These are phyloP conservation scores for Aspergillus cavernicola DNA, from an alignment of 495 filamentous ascomycete genomes.

Conservation along the genomic window DNA sequence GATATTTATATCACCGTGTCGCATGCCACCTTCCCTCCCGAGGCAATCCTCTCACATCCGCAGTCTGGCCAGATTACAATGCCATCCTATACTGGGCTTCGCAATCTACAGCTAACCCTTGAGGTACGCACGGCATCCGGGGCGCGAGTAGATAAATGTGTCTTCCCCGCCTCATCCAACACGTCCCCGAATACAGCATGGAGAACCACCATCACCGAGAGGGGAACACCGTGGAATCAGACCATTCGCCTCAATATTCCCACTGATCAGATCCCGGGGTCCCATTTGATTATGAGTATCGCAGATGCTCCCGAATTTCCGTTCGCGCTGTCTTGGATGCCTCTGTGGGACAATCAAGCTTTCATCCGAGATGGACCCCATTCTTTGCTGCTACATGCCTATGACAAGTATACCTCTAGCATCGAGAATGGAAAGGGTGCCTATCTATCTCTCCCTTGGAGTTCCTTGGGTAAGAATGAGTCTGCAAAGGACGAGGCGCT, in stretches of 20 bases:
- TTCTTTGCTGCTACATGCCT: constrained; percentile 75
- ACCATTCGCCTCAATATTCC: constrained; percentile 79
- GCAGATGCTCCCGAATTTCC: constrained; percentile 80
- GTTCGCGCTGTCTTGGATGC: constrained; percentile 89
- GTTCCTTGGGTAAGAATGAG: constrained; percentile 58
- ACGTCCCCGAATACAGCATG: constrained; percentile 70
- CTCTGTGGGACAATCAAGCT: constrained; percentile 87
- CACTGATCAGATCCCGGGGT: constrained; percentile 72
- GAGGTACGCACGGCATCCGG: constrained; percentile 78
- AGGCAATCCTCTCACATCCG: constrained; percentile 76
- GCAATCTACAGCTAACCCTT: constrained; percentile 81
- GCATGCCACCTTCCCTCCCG: constrained; percentile 67
- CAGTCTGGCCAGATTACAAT: constrained; percentile 71
- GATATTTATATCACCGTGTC: constrained; percentile 91
- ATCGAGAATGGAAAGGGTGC: constrained; percentile 65
- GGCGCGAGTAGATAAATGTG: constrained; percentile 78
- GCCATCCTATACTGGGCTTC: constrained; percentile 54
- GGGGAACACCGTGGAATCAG: constrained; percentile 80
- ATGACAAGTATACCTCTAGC: constrained; percentile 78
- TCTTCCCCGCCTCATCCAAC: constrained; percentile 76
- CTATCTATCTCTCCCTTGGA: constrained; percentile 82
- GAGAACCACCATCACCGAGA: constrained; percentile 76
- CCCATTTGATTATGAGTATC: constrained; percentile 86
- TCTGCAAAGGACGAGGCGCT: constrained; percentile 68
- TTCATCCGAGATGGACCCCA: constrained; percentile 88